Percentiles rank a stretch among this genome's conserved stretches.
Conservation (phyloP, 2,329 filamentous ascomycete genomes). For the Aspergillus felis region DNA sequence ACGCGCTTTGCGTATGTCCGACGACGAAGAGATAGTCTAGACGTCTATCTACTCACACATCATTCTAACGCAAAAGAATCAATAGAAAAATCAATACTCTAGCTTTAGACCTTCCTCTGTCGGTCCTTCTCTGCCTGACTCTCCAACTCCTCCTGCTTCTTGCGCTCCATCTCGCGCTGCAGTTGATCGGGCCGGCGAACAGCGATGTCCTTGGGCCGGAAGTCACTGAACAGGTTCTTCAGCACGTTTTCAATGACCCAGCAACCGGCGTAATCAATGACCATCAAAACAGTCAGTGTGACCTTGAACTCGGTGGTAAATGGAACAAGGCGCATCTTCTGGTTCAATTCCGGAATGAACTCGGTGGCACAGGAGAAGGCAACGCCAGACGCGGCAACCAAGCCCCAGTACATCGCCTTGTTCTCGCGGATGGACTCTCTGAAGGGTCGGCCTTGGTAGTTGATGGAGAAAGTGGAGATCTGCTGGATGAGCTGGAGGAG, state of each 20-base stretch:
- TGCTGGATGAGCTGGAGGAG: conserved; percentile 97
- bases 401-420: conserved; percentile 96
- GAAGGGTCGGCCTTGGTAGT: conserved; percentile 98
- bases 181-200: conserved; percentile 81
- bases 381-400: conserved; percentile 81
- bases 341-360: conserved; percentile 91
- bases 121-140: conserved; percentile 37
- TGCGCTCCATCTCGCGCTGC: conserved; percentile 67
- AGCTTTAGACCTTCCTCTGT: conserved; percentile 24
- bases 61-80: conserved; percentile 2
- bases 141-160: conserved; percentile 54
- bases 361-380: conserved; percentile 95
- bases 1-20: not conserved
- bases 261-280: conserved; percentile 81
- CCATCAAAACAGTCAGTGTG: conserved; percentile 79
- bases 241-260: conserved; percentile 82
- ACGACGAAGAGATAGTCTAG: not conserved
- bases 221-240: conserved; percentile 85
- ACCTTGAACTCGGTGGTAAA: conserved; percentile 86
- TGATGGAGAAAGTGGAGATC: conserved; percentile 98
- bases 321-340: conserved; percentile 85
- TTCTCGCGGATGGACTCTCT: conserved; percentile 94
- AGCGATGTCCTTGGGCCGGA: conserved; percentile 89
- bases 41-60: not conserved
- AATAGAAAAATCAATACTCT: conserved; percentile 1